Percentiles rank a stretch among this genome's conserved stretches.
Conservation (phyloP, 2,329 filamentous ascomycete species). For the Claviceps pazoutovae region DNA sequence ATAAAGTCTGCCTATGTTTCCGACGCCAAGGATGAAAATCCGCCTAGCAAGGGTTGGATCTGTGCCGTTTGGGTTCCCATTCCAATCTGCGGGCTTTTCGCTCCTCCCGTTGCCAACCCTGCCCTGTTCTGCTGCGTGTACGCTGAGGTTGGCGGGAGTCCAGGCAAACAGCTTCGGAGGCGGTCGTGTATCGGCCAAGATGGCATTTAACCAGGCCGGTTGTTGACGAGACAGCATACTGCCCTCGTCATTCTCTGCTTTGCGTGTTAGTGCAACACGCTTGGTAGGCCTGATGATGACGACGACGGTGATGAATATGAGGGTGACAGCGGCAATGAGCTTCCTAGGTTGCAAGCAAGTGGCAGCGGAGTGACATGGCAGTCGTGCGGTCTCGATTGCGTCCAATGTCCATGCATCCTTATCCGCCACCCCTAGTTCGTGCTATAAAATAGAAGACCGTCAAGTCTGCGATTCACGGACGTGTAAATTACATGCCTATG, state of each 20-base stretch:
- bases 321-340: background rate
- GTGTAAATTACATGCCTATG: too few species aligned
- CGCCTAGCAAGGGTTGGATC: constrained; percentile 22
- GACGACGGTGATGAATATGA: background rate
- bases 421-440: too few species aligned
- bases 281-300: background rate
- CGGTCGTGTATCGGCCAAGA: constrained; percentile 13
- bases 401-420: background rate
- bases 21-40: constrained; percentile 67
- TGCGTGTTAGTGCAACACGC: background rate
- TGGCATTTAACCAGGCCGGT: constrained; percentile 18
- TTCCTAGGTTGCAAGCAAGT: background rate
- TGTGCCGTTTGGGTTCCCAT: background rate
- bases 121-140: background rate
- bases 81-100: background rate
- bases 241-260: background rate
- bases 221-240: constrained; percentile 1
- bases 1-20: constrained; percentile 68
- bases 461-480: too few species aligned
- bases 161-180: constrained; percentile 25
- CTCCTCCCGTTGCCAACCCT: background rate
- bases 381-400: background rate
- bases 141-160: constrained; percentile 17
- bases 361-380: too few species aligned
- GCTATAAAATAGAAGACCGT: too few species aligned